These are phyloP conservation scores for Biscutella laevigata DNA, from an alignment of 441 rosid species.

Conservation along the genomic window DNA sequence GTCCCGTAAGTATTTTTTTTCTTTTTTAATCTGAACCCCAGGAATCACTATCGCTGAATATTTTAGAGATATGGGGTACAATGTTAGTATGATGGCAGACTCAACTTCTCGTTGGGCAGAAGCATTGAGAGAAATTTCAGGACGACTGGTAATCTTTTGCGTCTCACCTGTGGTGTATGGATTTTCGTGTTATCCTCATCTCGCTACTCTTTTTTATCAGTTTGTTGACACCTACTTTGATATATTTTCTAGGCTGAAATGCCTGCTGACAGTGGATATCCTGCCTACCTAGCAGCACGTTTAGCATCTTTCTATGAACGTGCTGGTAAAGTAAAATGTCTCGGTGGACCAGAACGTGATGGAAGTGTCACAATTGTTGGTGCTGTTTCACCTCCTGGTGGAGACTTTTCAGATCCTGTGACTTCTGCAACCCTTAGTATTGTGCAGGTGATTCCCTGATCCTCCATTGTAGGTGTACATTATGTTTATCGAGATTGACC, in stretches of 20 bases:
- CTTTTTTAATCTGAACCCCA: constrained; percentile 28
- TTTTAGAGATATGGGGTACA: constrained; percentile 98
- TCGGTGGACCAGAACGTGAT: constrained; percentile 93
- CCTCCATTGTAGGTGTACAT: background rate
- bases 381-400: constrained; percentile 99
- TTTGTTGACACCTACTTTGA: constrained; percentile 3
- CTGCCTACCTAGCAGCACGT: constrained; percentile 97
- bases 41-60: constrained; percentile 98
- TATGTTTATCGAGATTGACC: background rate
- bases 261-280: constrained; percentile 99
- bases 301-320: constrained; percentile 97
- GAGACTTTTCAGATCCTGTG: constrained; percentile 98
- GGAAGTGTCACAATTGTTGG: constrained; percentile 99
- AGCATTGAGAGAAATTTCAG: constrained; percentile 99
- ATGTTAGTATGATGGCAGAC: constrained; percentile 99
- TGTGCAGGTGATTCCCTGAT: constrained; percentile 61
- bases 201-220: background rate
- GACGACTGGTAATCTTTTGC: constrained; percentile 68
- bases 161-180: background rate
- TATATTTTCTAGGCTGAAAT: constrained; percentile 80
- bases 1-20: background rate
- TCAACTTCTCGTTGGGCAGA: constrained; percentile 99
- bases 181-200: background rate
- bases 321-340: constrained; percentile 98
- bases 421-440: constrained; percentile 97